These are phyloP conservation scores for Ceratobasidium sp. DNA, from an alignment of 1,284 basidiomycete species.

Conservation along the genomic window DNA sequence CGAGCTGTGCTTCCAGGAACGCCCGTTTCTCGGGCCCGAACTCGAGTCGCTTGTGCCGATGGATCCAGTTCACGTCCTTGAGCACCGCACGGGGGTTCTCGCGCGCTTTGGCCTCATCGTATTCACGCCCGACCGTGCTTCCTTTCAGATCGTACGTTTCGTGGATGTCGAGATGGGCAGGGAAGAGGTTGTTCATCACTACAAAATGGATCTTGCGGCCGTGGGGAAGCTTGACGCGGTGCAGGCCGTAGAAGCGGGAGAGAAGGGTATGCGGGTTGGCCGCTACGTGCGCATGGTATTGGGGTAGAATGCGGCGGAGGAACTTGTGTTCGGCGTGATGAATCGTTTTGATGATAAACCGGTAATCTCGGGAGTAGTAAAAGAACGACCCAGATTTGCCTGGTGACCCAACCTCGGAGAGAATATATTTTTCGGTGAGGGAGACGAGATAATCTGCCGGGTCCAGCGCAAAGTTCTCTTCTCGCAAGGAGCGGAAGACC, in stretches of 20 bases:
- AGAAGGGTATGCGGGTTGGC: constrained; percentile 94
- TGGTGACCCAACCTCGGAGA: constrained; percentile 97
- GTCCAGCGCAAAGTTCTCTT: constrained; percentile 94
- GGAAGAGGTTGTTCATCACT: constrained; percentile 99
- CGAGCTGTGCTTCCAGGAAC: constrained; percentile 87
- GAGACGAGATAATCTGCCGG: constrained; percentile 97
- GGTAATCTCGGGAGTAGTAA: constrained; percentile 98
- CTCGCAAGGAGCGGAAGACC: constrained; percentile 95
- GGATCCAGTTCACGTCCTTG: constrained; percentile 98
- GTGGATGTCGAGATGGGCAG: constrained; percentile 96
- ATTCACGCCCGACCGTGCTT: constrained; percentile 88
- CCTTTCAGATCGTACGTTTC: constrained; percentile 99
- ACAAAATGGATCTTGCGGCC: constrained; percentile 98
- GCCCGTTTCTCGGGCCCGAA: constrained; percentile 95
- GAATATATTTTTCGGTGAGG: constrained; percentile 96
- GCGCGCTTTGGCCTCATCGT: constrained; percentile 84
- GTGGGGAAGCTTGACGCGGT: constrained; percentile 94
- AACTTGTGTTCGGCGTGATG: constrained; percentile 95
- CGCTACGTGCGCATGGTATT: constrained; percentile 90
- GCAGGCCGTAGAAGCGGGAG: constrained; percentile 94
- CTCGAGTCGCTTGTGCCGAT: constrained; percentile 79
- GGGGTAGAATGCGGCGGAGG: constrained; percentile 82
- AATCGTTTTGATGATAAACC: constrained; percentile 99
- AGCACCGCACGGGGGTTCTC: constrained; percentile 87
- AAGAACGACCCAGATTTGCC: constrained; percentile 99